A percentile compares a stretch with the other conserved stretches of the same genome.
phyloP scores from a whole-genome alignment of 2,329 filamentous ascomycete genomes.

The Trichoderma harzianum region DNA sequence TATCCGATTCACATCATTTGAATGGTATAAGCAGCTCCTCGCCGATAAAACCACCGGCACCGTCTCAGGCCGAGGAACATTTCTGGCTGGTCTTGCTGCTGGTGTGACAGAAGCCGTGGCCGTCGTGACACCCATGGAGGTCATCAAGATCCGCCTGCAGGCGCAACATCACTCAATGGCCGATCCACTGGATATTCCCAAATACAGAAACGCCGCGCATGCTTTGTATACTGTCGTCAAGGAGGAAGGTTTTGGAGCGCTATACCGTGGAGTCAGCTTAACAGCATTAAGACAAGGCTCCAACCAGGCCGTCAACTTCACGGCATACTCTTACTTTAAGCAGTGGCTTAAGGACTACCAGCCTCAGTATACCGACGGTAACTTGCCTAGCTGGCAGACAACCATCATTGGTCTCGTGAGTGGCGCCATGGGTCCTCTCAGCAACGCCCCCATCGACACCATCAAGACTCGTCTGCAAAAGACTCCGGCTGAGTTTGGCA shows the following conservation, averaged over 20 bases:
- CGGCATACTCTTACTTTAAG: slow-evolving; percentile 93
- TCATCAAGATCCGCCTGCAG: slow-evolving; percentile 97
- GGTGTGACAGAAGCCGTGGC: slow-evolving; percentile 95
- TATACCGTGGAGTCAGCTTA: slow-evolving; percentile 91
- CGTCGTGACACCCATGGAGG: slow-evolving; percentile 98
- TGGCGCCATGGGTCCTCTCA: slow-evolving; percentile 92
- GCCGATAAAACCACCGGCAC: slow-evolving; percentile 64
- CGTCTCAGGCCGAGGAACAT: slow-evolving; percentile 68
- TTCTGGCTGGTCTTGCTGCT: slow-evolving; percentile 76
- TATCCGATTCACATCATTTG: slow-evolving; percentile 96
- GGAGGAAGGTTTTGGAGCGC: slow-evolving; percentile 82
- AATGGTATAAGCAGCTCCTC: slow-evolving; percentile 85
- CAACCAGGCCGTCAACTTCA: slow-evolving; percentile 99
- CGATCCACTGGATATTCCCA: slow-evolving; percentile 91
- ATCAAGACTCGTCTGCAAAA: slow-evolving; percentile 97
- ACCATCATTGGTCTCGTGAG: slow-evolving; percentile 85
- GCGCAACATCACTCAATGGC: slow-evolving; percentile 98
- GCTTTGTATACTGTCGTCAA: slow-evolving; percentile 81
- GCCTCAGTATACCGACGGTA: slow-evolving; percentile 60
- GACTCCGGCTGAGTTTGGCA: slow-evolving; percentile 76
- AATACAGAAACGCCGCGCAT: slow-evolving; percentile 91
- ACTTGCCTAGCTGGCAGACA: slow-evolving; percentile 84
- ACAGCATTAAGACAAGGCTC: slow-evolving; percentile 92
- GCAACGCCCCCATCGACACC: slow-evolving; percentile 96
- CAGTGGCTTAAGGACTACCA: slow-evolving; percentile 69